Evolutionary conservation across 1,139 yeast genomes (phyloP).

Genomic region (Blastobotrys illinoisensis): DNA sequence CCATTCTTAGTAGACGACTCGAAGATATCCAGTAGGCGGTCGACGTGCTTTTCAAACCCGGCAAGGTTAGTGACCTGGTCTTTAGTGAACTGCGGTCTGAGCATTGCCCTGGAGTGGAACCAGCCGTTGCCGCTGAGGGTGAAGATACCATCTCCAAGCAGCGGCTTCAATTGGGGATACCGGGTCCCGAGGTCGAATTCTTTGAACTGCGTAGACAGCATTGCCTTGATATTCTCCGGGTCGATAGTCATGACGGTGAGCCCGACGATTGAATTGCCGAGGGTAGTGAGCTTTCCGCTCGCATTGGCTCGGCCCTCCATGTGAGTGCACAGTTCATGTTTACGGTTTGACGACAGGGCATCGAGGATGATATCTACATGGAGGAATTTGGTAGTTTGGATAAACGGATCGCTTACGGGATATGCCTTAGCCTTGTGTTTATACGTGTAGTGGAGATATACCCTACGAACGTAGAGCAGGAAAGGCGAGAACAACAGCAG

Average conservation of each 20-base stretch:
- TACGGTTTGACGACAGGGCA: not conserved
- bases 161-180: slow-evolving; percentile 39
- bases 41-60: not conserved
- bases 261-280: not conserved
- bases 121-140: slow-evolving; percentile 49
- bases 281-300: not conserved
- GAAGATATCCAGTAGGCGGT: not conserved
- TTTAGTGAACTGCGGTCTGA: slow-evolving; percentile 51
- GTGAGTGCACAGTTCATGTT: not conserved
- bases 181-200: slow-evolving; percentile 36
- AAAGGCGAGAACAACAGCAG: not conserved
- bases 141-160: slow-evolving; percentile 52
- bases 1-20: not conserved
- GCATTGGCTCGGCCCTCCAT: not conserved
- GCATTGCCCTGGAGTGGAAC: slow-evolving; percentile 50
- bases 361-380: not conserved
- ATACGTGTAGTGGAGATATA: not conserved
- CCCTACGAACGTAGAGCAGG: not conserved
- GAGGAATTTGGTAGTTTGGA: not conserved
- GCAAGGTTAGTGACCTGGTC: slow-evolving; percentile 23
- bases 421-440: not conserved
- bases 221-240: slow-evolving; percentile 26
- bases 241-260: not conserved
- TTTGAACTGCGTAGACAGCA: slow-evolving; percentile 27
- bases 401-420: not conserved